phyloP scores from a whole-genome alignment of 2,329 filamentous ascomycete genomes.

The Sphaerostilbella broomeana region DNA sequence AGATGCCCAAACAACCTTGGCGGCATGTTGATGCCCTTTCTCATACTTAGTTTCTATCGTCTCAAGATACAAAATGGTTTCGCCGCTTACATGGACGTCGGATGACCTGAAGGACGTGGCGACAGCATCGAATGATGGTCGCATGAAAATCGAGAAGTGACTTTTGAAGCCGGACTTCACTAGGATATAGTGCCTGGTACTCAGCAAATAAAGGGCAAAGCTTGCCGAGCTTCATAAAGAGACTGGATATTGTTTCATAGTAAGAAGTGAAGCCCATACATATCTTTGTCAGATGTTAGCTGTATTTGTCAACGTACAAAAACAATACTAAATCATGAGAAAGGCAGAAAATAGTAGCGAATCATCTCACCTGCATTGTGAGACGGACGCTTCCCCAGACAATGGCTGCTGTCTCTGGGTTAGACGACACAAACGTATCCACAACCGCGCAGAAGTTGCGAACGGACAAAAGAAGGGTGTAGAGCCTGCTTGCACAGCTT shows the following conservation, averaged over 20 bases:
- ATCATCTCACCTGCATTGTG: constrained; percentile 28
- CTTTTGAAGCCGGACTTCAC: constrained; percentile 26
- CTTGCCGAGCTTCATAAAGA: constrained; percentile 29
- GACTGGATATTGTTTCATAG: constrained; percentile 31
- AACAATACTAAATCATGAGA: too few relatives aligned
- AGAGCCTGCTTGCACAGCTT: constrained; percentile 24
- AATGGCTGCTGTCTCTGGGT: constrained; percentile 32
- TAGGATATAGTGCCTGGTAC: constrained; percentile 31
- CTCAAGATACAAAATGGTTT: not conserved
- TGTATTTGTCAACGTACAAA: too few relatives aligned
- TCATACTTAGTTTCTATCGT: not conserved
- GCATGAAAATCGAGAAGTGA: constrained; percentile 31
- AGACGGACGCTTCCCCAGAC: constrained; percentile 39
- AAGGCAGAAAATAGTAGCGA: too few relatives aligned
- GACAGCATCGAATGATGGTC: constrained; percentile 30
- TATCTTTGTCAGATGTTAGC: too few relatives aligned
- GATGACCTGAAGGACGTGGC: constrained; percentile 22
- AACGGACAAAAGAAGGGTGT: constrained; percentile 28
- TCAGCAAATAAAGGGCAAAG: constrained; percentile 31
- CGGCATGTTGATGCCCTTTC: not conserved
- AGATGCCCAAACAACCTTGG: constrained; percentile 20
- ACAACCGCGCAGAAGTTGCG: constrained; percentile 31
- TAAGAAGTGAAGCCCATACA: constrained; percentile 31
- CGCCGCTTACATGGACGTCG: constrained; percentile 24
- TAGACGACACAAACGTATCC: constrained; percentile 31